Conservation (phyloP, 1,139 yeast genomes). For the Diutina ranongensis region DNA sequence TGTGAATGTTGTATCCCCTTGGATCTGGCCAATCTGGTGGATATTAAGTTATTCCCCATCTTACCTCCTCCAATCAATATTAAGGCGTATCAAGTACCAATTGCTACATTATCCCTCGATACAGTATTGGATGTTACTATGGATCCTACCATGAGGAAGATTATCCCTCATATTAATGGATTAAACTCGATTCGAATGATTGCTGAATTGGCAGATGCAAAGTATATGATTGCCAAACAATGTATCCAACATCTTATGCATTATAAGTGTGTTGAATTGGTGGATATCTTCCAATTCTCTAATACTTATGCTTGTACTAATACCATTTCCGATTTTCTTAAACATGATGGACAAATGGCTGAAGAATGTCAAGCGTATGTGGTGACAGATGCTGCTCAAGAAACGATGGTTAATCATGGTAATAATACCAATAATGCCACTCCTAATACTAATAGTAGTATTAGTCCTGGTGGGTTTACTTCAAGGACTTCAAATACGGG, state of each 20-base stretch:
- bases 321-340: constrained; percentile 54
- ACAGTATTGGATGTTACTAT: constrained; percentile 78
- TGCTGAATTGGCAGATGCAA: constrained; percentile 72
- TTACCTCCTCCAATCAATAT: constrained; percentile 75
- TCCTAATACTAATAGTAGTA: not conserved
- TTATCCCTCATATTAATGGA: constrained; percentile 80
- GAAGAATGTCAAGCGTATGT: constrained; percentile 76
- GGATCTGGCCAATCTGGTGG: constrained; percentile 81
- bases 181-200: constrained; percentile 71
- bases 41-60: constrained; percentile 82
- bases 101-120: constrained; percentile 63
- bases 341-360: constrained; percentile 49
- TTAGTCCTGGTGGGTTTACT: not conserved
- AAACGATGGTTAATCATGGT: not conserved
- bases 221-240: constrained; percentile 64
- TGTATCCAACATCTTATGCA: constrained; percentile 89
- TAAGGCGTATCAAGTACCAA: constrained; percentile 74
- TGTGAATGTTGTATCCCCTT: constrained; percentile 93
- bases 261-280: constrained; percentile 70
- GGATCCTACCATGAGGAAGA: constrained; percentile 94
- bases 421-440: not conserved
- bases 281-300: constrained; percentile 81
- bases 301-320: constrained; percentile 89
- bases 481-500: not conserved
- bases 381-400: not conserved